Evolutionary conservation across 371 early-diverging fungal species (phyloP).

Genomic region (Mucor saturninus): DNA sequence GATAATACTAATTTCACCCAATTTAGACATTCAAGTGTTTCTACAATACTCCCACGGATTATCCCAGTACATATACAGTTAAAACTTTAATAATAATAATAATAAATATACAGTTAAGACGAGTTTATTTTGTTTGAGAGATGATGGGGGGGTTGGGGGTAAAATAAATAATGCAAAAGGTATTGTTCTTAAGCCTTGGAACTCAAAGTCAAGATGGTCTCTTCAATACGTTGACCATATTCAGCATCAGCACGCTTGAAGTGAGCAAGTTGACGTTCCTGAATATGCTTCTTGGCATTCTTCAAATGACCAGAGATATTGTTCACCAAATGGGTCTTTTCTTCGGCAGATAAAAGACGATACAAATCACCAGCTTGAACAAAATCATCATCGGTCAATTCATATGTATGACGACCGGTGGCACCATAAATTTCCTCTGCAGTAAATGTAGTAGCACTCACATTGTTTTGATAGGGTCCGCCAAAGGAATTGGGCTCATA

Average conservation of each 20-base stretch:
- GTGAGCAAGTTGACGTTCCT: slow-evolving; percentile 75
- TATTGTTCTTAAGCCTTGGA: slow-evolving; percentile 28
- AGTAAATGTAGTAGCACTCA: slow-evolving; percentile 47
- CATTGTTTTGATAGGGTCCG: slow-evolving; percentile 61
- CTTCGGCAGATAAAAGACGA: slow-evolving; percentile 65
- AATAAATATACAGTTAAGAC: too few species aligned
- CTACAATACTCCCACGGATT: too few species aligned
- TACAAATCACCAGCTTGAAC: slow-evolving; percentile 76
- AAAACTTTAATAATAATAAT: too few species aligned
- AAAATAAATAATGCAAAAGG: not conserved
- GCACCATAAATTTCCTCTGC: slow-evolving; percentile 51
- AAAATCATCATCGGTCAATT: slow-evolving; percentile 72
- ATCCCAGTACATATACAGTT: too few species aligned
- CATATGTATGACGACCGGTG: slow-evolving; percentile 66
- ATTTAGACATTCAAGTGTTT: too few species aligned
- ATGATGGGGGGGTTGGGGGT: too few species aligned
- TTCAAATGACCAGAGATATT: slow-evolving; percentile 77
- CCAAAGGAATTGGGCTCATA: slow-evolving; percentile 79
- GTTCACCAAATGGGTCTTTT: slow-evolving; percentile 69
- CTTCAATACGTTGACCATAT: slow-evolving; percentile 34
- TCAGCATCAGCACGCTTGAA: slow-evolving; percentile 51
- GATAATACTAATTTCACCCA: too few species aligned
- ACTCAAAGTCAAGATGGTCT: slow-evolving; percentile 25
- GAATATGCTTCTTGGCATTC: slow-evolving; percentile 73
- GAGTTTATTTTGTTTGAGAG: too few species aligned